phyloP scores from a whole-genome alignment of 2,329 filamentous ascomycete genomes.

The Pseudonectria foliicola region DNA sequence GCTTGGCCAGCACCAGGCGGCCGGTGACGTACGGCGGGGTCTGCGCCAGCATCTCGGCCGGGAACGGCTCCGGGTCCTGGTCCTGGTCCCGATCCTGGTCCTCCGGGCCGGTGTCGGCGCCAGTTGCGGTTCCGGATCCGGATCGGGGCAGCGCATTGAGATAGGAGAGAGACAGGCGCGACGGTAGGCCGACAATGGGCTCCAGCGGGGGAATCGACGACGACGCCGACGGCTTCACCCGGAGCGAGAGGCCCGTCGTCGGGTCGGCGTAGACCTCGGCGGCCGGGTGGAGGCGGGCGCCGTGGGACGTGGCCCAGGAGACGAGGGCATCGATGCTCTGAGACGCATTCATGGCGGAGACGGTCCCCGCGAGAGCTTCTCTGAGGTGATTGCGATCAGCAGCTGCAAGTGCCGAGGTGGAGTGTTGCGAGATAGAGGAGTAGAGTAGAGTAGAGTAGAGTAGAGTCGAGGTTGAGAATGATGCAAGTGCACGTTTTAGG shows the following conservation, averaged over 20 bases:
- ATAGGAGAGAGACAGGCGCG: slow-evolving; percentile 50
- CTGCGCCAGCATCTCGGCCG: slow-evolving; percentile 39
- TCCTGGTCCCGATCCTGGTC: no score
- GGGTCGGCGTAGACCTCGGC: slow-evolving; percentile 47
- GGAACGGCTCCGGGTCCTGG: slow-evolving; percentile 34
- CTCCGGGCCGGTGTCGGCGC: not conserved
- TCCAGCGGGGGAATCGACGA: slow-evolving; percentile 29
- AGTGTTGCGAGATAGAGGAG: no score
- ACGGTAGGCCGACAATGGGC: slow-evolving; percentile 44
- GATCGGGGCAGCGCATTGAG: slow-evolving; percentile 41
- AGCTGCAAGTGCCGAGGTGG: no score
- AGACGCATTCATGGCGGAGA: slow-evolving; percentile 7
- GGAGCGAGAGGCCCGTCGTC: slow-evolving; percentile 47
- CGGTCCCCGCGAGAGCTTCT: no score
- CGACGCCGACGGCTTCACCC: slow-evolving; percentile 32
- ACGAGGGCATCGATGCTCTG: slow-evolving; percentile 30
- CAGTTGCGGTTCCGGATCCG: slow-evolving; percentile 1
- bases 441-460: no score
- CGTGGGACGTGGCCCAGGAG: slow-evolving; percentile 40
- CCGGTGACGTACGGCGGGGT: slow-evolving; percentile 53
- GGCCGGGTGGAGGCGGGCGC: slow-evolving; percentile 41
- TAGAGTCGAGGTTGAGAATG: no score
- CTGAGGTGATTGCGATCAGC: no score
- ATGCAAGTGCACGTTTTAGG: no score
- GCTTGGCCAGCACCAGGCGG: slow-evolving; percentile 62